A percentile compares a stretch with the other conserved stretches of the same genome.
Evolutionary conservation across 176 grass and related monocot genomes (phyloP).

Genomic region (Carex scoparia): DNA sequence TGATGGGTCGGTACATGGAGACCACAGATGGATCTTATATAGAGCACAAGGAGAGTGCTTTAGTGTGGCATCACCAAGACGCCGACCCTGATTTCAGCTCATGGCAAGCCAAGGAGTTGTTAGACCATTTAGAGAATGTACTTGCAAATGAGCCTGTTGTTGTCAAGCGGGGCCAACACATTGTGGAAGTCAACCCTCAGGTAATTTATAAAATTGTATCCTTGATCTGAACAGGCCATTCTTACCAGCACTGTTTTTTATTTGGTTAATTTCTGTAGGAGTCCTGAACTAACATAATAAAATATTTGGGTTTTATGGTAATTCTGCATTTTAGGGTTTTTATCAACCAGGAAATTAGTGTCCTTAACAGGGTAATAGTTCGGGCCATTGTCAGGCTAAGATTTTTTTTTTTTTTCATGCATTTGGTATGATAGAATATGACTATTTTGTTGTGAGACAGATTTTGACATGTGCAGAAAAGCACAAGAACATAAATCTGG

Average conservation of each 20-base stretch:
- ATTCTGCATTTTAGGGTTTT: background rate
- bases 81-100: conserved; percentile 92
- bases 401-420: background rate
- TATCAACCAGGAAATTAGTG: background rate
- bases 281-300: conserved; percentile 19
- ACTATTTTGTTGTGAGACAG: background rate
- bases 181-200: conserved; percentile 94
- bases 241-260: background rate
- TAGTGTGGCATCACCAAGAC: conserved; percentile 86
- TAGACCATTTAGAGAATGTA: conserved; percentile 85
- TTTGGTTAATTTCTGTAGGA: conserved; percentile 5
- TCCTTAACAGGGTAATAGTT: background rate
- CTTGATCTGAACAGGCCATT: background rate
- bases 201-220: conserved; percentile 32
- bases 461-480: background rate
- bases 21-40: conserved; percentile 67
- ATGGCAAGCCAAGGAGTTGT: conserved; percentile 90
- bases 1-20: conserved; percentile 71
- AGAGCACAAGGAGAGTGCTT: conserved; percentile 69
- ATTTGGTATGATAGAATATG: background rate
- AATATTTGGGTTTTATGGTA: background rate
- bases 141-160: conserved; percentile 87
- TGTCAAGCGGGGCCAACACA: conserved; percentile 85
- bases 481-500: background rate
- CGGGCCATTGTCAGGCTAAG: background rate